Evolutionary conservation across 371 early-diverging fungal genomes (phyloP).

Genomic region (Coemansia sp.): DNA sequence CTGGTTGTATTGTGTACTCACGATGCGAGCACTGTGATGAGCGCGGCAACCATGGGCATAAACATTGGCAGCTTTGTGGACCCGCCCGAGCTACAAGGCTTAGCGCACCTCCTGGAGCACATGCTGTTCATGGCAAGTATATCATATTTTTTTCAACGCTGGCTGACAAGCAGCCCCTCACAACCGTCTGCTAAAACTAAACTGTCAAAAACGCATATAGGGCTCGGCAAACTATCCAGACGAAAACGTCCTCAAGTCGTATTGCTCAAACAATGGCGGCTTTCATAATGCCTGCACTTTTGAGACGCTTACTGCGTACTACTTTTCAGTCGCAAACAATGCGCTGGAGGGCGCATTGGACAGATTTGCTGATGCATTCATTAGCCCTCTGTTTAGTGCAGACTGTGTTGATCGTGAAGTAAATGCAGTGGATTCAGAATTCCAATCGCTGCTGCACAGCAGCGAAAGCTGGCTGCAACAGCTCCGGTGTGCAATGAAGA

Average conservation of each 20-base stretch:
- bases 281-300: slow-evolving; percentile 92
- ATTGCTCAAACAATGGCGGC: slow-evolving; percentile 71
- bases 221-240: slow-evolving; percentile 78
- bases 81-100: slow-evolving; percentile 78
- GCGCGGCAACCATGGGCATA: slow-evolving; percentile 89
- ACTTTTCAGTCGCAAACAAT: slow-evolving; percentile 82
- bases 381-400: slow-evolving; percentile 77
- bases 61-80: slow-evolving; percentile 84
- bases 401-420: slow-evolving; percentile 86
- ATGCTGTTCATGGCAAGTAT: slow-evolving; percentile 77
- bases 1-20: slow-evolving; percentile 80
- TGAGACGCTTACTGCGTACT: slow-evolving; percentile 86
- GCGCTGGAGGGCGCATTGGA: slow-evolving; percentile 89
- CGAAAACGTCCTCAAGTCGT: slow-evolving; percentile 78
- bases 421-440: slow-evolving; percentile 91
- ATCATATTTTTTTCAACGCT: neutral
- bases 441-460: slow-evolving; percentile 82
- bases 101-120: slow-evolving; percentile 99
- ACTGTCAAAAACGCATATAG: slow-evolving; percentile 13
- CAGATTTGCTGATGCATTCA: slow-evolving; percentile 89
- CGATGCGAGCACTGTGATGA: slow-evolving; percentile 77
- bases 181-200: neutral
- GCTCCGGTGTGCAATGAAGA: slow-evolving; percentile 60
- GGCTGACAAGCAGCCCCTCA: neutral
- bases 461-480: slow-evolving; percentile 63